Base-by-base conservation (phyloP, 352 stramenopile genomes). In the Globisporangium parvum region DNA sequence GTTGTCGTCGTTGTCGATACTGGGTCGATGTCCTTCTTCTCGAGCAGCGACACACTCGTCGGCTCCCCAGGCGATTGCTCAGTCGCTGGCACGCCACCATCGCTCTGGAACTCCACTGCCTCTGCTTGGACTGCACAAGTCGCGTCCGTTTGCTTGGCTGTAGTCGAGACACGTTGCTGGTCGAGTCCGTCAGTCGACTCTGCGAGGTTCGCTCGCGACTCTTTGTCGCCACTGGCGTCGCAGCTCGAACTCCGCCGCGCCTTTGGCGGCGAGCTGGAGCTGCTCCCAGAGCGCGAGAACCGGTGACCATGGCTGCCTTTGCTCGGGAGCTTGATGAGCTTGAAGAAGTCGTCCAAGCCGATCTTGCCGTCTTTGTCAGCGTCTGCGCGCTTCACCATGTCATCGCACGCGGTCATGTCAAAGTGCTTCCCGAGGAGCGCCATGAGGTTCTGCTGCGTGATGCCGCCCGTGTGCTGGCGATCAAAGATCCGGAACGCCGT, bases 371-470 rank as follows among this genome's bases (percentile, higher is more conserved):
- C 80, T 37, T 77, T 74, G 65, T 89, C 78, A 1, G 51, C 53
- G 37, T 91, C 80, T 0, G 70, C 70, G 12, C 65, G 75, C 54
- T 74, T 81, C 53, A 91, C 71, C 75, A 91, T 83, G 42, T 88
- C 75, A 17, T 85, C 64, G 50, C 79, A 90, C 10, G 67, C 67
- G 3, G 62, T 31, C 26, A 69, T 17, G 20, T 84, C 70, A 44
- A 87, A 90, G 51, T 90, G 77, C 39, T 85, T 75, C 0, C 79
- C 79, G 6, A 90, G 61, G 31, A 90, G 57, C 0, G 63, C 53
- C 66, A 47, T 35, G 45, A 92, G 61, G 23, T 87, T 75, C 23
- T 83, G 61, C 24, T 73, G 63, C 0, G 73, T 84, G 58, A 92
- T 86, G 0, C 68, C 71, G 17, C 77, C 78, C 51, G 69, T 65